Conservation (phyloP, 176 grass and related monocot species). For the Melocanna baccifera region DNA sequence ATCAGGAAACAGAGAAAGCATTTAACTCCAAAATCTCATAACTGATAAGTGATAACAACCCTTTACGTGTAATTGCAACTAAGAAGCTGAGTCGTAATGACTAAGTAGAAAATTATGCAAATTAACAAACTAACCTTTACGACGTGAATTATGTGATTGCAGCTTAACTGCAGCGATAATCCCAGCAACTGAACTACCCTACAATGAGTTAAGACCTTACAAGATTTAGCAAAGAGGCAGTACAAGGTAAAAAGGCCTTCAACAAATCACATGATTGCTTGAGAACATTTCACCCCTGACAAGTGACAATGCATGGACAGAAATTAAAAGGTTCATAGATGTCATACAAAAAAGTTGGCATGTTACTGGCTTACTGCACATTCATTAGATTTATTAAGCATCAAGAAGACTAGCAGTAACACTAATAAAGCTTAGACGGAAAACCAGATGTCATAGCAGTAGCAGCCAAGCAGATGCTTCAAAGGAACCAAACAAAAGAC, state of each 20-base stretch:
- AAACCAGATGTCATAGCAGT: too few relatives aligned
- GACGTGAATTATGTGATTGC: not conserved
- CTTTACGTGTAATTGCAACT: not conserved
- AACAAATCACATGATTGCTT: conserved; percentile 16
- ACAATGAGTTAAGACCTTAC: not conserved
- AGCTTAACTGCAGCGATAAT: not conserved
- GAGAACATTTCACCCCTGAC: conserved; percentile 1
- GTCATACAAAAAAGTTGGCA: not conserved
- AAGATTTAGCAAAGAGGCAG: not conserved
- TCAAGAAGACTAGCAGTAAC: not conserved
- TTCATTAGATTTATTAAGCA: not conserved
- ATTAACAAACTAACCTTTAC: conserved; percentile 15
- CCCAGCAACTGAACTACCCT: conserved; percentile 22
- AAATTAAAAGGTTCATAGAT: not conserved
- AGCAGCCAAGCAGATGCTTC: not conserved
- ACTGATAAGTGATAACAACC: not conserved
- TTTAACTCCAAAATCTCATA: not conserved
- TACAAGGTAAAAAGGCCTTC: not conserved
- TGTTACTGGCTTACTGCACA: not conserved
- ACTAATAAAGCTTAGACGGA: too few relatives aligned
- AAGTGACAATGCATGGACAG: not conserved
- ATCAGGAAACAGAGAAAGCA: not conserved
- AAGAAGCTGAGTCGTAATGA: not conserved
- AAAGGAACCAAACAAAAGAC: not conserved
- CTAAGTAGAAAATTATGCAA: not conserved